Evolutionary conservation across 306 rosid species (phyloP).

Genomic region (Malus sylvestris): DNA sequence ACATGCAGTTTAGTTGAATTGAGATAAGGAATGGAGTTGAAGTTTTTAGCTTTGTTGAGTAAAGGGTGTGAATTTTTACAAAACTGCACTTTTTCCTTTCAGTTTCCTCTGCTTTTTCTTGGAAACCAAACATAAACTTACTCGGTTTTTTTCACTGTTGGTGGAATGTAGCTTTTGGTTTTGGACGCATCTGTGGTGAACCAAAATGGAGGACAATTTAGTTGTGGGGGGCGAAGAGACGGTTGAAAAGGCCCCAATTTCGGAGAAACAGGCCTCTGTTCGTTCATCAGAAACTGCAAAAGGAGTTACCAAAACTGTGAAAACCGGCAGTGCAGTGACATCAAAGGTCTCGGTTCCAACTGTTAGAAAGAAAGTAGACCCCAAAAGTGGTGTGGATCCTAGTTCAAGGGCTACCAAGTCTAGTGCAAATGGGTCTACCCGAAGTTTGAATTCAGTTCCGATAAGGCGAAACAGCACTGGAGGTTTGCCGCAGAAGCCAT

Average conservation of each 20-base stretch:
- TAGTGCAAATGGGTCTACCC: conserved; percentile 33
- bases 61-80: neutral
- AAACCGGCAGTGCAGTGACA: conserved; percentile 25
- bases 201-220: conserved; percentile 55
- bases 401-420: conserved; percentile 32
- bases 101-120: neutral
- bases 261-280: conserved; percentile 17
- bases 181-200: conserved; percentile 6
- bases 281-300: conserved; percentile 26
- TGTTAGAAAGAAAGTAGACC: conserved; percentile 41
- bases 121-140: conserved; percentile 1
- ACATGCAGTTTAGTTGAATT: conserved; percentile 11
- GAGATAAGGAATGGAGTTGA: neutral
- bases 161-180: conserved; percentile 12
- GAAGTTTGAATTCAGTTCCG: conserved; percentile 37
- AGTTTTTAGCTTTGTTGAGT: conserved; percentile 2
- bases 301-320: conserved; percentile 28
- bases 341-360: conserved; percentile 22
- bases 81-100: neutral
- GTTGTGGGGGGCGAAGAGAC: conserved; percentile 31
- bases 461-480: conserved; percentile 72
- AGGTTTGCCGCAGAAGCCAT: conserved; percentile 49
- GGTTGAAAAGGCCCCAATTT: conserved; percentile 26
- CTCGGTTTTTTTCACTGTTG: neutral
- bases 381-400: conserved; percentile 31